Evolutionary conservation across 768 basidiomycete genomes (phyloP), one percentile per base, ranked within the genome.

Genomic region (Phaffia tasmanica): DNA sequence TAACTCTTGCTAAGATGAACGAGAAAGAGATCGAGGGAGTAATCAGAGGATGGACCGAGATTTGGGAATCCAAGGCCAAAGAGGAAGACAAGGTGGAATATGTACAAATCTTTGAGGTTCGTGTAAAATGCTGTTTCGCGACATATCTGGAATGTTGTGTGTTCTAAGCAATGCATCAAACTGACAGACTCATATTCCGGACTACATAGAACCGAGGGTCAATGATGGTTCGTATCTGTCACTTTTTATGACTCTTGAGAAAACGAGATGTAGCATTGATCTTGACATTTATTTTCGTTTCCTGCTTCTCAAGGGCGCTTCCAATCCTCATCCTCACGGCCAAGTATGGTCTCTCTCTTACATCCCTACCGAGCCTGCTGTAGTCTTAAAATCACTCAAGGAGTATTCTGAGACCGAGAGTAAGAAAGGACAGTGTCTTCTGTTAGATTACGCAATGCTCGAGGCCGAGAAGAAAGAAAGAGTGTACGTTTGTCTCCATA

Each of bases 261-360:
- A n/a, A n/a, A n/a, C n/a, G n/a, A n/a, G 11, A 7, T 18, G 2
- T 21, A 25, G 19, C 8, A 32, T 9, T 18, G 25, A 46, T 32
- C 5, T 30, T 59, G 16, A 8, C 57, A 9, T 46, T n/a, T 16
- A 5, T 30, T 35, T 30, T 57, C 27, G 21, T 25, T 18, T 29
- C 30, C 57, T 58, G 30, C 11, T 59, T 30, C 5, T 23, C 5
- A 19, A 60, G 92, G 92, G 92, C 15, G 93, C 89, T 73, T 89
- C 87, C 8, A 94, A 93, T 73, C 89, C 90, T 29, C 92, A 94
- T 74, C 90, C 92, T 0, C 92, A 94, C 75, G 89, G 90, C 25
- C 92, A 95, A 76, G 83, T 85, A 19, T 90, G 89, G 88, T 86
- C 88, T 3, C 76, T 86, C 4, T 87, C 86, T 3, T 79, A 79